phyloP scores from a whole-genome alignment of 2,329 filamentous ascomycete genomes.

The Aureobasidium sp. region DNA sequence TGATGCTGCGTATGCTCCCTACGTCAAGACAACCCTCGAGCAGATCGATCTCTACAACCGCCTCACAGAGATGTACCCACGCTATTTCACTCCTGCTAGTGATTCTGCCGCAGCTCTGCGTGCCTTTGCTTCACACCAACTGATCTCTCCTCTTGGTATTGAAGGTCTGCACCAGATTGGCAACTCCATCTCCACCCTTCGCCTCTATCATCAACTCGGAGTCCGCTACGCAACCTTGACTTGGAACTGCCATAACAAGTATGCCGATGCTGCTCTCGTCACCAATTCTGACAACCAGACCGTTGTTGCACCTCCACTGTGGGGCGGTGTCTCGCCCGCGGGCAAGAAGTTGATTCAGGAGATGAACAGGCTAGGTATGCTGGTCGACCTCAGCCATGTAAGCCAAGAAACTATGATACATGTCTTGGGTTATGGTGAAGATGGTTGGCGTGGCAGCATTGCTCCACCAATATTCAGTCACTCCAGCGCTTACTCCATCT shows the following conservation, averaged over 20 bases:
- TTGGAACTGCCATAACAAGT: conserved; percentile 89
- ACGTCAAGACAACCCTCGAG: conserved; percentile 60
- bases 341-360: conserved; percentile 67
- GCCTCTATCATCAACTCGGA: conserved; percentile 68
- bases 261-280: conserved; percentile 74
- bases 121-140: conserved; percentile 40
- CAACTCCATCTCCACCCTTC: conserved; percentile 69
- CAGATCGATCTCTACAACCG: conserved; percentile 69
- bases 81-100: conserved; percentile 58
- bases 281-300: conserved; percentile 36
- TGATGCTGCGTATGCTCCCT: conserved; percentile 60
- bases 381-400: conserved; percentile 82
- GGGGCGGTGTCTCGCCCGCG: conserved; percentile 63
- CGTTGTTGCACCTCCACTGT: conserved; percentile 47
- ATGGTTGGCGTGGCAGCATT: conserved; percentile 61
- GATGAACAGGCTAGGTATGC: conserved; percentile 92
- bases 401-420: conserved; percentile 77
- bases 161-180: conserved; percentile 93
- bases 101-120: conserved; percentile 55
- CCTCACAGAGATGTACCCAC: conserved; percentile 56
- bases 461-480: conserved; percentile 88
- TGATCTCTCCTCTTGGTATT: conserved; percentile 73
- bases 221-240: conserved; percentile 84
- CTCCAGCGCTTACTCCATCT: conserved; percentile 71
- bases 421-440: conserved; percentile 56